Conservation (phyloP, 2,329 filamentous ascomycete species). For the Verticillium nubilum region DNA sequence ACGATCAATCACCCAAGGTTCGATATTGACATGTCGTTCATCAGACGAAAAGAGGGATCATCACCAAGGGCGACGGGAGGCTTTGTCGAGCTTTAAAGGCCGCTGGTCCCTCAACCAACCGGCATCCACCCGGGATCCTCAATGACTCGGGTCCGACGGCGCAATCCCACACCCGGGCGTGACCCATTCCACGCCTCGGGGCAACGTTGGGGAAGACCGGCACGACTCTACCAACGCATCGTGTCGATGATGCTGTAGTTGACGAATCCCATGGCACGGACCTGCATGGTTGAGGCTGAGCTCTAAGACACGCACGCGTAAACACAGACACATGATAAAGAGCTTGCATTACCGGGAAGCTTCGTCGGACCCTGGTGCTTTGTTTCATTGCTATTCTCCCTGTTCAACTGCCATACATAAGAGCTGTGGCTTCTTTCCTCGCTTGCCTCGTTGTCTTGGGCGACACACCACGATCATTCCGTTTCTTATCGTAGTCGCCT, state of each 20-base stretch:
- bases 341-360: background rate
- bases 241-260: background rate
- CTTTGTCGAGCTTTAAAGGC: background rate
- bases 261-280: background rate
- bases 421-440: background rate
- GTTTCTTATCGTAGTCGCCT: background rate
- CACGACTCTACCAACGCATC: background rate
- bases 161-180: background rate
- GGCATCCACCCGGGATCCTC: background rate
- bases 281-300: background rate
- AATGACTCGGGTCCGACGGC: background rate
- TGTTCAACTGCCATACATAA: background rate
- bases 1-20: background rate
- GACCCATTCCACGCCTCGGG: background rate
- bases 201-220: background rate
- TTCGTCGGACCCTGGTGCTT: background rate
- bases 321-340: background rate
- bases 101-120: background rate
- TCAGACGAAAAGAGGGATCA: background rate
- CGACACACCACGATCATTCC: background rate
- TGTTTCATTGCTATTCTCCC: background rate
- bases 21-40: background rate
- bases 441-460: background rate
- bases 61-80: background rate
- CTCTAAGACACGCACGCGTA: background rate